Evolutionary conservation across 805 yeast genomes (phyloP).

Genomic region (Saccharomycopsis sp.): DNA sequence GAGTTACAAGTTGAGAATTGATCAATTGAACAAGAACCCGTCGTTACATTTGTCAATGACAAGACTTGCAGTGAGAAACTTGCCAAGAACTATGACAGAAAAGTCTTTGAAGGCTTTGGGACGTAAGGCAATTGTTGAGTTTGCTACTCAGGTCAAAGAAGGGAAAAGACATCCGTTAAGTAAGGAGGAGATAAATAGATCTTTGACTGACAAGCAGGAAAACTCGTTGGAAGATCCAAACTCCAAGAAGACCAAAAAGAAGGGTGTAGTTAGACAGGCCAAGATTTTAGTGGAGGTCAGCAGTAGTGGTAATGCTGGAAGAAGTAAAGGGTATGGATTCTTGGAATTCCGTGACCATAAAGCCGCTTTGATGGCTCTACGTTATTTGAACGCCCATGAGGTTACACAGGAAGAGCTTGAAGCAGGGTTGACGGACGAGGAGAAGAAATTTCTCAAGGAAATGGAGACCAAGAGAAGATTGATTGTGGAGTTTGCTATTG

Average conservation of each 20-base stretch:
- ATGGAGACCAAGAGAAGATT: conserved; percentile 53
- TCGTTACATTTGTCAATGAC: conserved; percentile 89
- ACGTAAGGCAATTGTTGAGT: conserved; percentile 88
- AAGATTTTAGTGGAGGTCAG: conserved; percentile 90
- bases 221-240: conserved; percentile 38
- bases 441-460: conserved; percentile 35
- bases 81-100: conserved; percentile 88
- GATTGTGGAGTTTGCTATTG: conserved; percentile 93
- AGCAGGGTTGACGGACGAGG: conserved; percentile 67
- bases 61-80: conserved; percentile 86
- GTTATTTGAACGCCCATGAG: conserved; percentile 94
- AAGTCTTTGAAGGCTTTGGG: conserved; percentile 87
- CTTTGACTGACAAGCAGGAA: conserved; percentile 54
- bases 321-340: conserved; percentile 97
- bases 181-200: conserved; percentile 81
- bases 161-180: conserved; percentile 74
- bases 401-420: conserved; percentile 65
- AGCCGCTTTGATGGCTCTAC: conserved; percentile 87
- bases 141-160: conserved; percentile 81
- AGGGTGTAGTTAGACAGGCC: conserved; percentile 90
- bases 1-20: conserved; percentile 77
- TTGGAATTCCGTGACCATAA: conserved; percentile 89
- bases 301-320: conserved; percentile 78
- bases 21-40: conserved; percentile 87
- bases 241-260: conserved; percentile 59